Percentiles rank a stretch among this genome's conserved stretches.
These are phyloP conservation scores for Ulota crispa DNA, from an alignment of 225 moss, liverwort and hornwort species.

Conservation along the genomic window DNA sequence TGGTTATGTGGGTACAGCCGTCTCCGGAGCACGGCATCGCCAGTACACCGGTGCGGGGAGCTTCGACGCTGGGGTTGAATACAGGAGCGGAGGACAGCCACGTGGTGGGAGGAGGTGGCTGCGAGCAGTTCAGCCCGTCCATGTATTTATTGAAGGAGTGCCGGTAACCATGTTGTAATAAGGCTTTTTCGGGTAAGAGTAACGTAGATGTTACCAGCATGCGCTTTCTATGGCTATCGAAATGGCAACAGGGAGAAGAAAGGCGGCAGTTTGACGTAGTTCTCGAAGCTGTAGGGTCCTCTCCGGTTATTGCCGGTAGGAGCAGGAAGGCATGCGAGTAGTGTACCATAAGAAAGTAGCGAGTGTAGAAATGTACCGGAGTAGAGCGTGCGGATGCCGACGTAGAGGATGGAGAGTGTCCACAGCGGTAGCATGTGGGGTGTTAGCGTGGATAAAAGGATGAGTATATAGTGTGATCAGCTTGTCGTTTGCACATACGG, in stretches of 20 bases:
- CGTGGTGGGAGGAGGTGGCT: conserved; percentile 55
- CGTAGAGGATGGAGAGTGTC: conserved; percentile 17
- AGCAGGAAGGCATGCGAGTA: conserved; percentile 25
- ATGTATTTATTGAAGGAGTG: conserved; percentile 92
- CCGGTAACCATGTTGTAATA: conserved; percentile 56
- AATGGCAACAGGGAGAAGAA: not conserved
- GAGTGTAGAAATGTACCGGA: conserved; percentile 27
- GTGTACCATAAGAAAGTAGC: conserved; percentile 37
- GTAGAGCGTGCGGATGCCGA: conserved; percentile 10
- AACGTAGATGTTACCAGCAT: not conserved
- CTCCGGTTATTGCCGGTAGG: conserved; percentile 26
- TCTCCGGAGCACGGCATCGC: conserved; percentile 78
- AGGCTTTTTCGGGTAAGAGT: not conserved
- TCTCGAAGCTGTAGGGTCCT: conserved; percentile 33
- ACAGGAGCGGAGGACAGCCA: conserved; percentile 52
- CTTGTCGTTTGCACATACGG: conserved; percentile 11
- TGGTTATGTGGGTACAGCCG: conserved; percentile 46
- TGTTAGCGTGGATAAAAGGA: not conserved
- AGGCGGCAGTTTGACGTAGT: conserved; percentile 20
- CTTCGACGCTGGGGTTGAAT: conserved; percentile 55
- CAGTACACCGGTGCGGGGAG: conserved; percentile 59
- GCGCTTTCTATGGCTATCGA: conserved; percentile 14
- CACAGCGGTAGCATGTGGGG: conserved; percentile 10
- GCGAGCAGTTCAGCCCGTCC: conserved; percentile 88
- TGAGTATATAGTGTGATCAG: not conserved